Base-by-base conservation (phyloP, 1,139 yeast species). In the Pichia cactophila region DNA sequence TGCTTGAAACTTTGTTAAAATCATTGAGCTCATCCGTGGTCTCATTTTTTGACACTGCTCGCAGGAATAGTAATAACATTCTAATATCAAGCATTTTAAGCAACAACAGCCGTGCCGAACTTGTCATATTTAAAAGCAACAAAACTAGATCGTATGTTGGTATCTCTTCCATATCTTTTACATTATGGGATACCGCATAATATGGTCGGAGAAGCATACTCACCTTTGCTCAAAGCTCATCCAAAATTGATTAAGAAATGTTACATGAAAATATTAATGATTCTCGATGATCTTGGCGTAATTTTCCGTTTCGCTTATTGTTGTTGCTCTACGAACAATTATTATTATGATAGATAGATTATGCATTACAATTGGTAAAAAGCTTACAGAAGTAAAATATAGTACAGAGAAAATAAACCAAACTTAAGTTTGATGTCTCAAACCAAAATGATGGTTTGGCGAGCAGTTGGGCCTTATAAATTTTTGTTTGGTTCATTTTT, bases 11-110 rank as follows among this genome's bases (percentile, higher is more conserved):
- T 17, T 33, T 42, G 33, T 40, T 20, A n/a, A 36, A 41, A 5
- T 43, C 36, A 29, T 33, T 44, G 26, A 50, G 48, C 3, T 45
- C 47, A 37, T 50, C 53, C 5, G 35, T 33, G 5, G 38, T 28
- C 17, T 47, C 11, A 49, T 33, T 10, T 52, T 29, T 14, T 43
- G 23, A 16, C 7, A 35, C 38, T 35, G 38, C 38, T 35, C 38
- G 11, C 12, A 35, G 11, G 14, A 35, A 35, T 11, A 35, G 11
- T 8, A 35, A 10, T 9, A 35, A 9, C 23, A 6, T 16, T 16
- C 38, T 20, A 23, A 35, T 35, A 17, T 35, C 38, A 35, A 35
- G 16, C 20, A 16, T 16, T 16, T 35, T n/a, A 16, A 35, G 8
- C 14, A 35, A 11, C 23, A 17, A 16, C 7, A 16, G 38, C 16